Evolutionary conservation across 2,329 filamentous ascomycete species (phyloP).

Genomic region (Alternaria sp.): DNA sequence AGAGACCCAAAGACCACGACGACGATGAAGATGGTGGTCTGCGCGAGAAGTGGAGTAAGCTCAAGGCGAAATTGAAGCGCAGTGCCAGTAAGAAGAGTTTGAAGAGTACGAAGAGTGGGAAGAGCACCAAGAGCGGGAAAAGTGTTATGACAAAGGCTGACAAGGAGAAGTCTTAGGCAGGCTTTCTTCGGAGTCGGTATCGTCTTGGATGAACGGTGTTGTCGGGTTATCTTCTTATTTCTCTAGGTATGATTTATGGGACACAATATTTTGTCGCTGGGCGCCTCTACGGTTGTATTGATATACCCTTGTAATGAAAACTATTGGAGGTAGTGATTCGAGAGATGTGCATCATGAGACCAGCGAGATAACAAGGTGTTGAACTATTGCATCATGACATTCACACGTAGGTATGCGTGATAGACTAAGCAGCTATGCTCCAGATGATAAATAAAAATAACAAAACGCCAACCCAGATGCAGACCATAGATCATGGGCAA

Average conservation of each 20-base stretch:
- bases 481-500: conserved; percentile 2
- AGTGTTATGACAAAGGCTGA: conserved; percentile 6
- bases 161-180: conserved; percentile 20
- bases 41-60: conserved; percentile 47
- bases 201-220: background rate
- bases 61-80: conserved; percentile 48
- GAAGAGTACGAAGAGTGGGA: conserved; percentile 42
- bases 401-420: background rate
- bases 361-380: background rate
- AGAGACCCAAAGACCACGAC: conserved; percentile 12
- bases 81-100: conserved; percentile 48
- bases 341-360: background rate
- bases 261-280: background rate
- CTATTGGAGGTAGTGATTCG: background rate
- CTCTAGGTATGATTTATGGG: background rate
- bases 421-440: background rate
- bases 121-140: conserved; percentile 26
- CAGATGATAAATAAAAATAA: background rate
- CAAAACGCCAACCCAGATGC: conserved; percentile 18
- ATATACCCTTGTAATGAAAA: conserved; percentile 1
- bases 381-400: conserved; percentile 11
- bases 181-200: conserved; percentile 2
- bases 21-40: conserved; percentile 29
- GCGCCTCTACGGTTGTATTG: background rate
- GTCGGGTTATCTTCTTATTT: background rate